Conservation (phyloP, 73 alveolate genomes). For the Vitrella brassicaformis region DNA sequence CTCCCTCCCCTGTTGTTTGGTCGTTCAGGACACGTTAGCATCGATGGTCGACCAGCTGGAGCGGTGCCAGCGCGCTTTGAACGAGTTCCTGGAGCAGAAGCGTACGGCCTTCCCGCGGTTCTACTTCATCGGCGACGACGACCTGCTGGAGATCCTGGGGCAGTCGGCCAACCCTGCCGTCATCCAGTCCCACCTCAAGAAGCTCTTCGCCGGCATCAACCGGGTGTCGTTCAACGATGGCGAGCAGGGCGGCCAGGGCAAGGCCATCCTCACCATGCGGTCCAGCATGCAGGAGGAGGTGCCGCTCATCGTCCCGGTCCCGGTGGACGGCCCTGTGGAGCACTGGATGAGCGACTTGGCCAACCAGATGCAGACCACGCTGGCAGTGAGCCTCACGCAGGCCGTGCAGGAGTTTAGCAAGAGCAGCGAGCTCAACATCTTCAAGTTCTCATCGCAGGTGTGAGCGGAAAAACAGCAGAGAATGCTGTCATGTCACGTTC, state of each 20-base stretch:
- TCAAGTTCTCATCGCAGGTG: too few species aligned
- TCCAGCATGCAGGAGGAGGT: slow-evolving; percentile 89
- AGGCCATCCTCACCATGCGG: slow-evolving; percentile 83
- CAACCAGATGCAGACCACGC: slow-evolving; percentile 87
- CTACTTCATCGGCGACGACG: slow-evolving; percentile 99
- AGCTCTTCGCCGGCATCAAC: slow-evolving; percentile 92
- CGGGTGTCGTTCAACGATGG: slow-evolving; percentile 84
- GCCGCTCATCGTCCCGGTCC: slow-evolving; percentile 45
- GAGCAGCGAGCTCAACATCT: too few species aligned
- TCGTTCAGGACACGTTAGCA: slow-evolving; percentile 76
- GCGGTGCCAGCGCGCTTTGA: slow-evolving; percentile 96
- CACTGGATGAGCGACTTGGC: slow-evolving; percentile 92
- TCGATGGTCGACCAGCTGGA: slow-evolving; percentile 90
- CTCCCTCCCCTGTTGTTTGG: too few species aligned
- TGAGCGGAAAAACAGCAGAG: too few species aligned
- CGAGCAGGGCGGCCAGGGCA: slow-evolving; percentile 32
- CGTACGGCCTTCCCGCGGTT: slow-evolving; percentile 95
- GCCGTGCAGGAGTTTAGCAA: slow-evolving; percentile 41
- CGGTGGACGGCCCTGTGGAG: slow-evolving; percentile 78
- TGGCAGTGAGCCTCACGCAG: slow-evolving; percentile 57
- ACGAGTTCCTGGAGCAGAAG: slow-evolving; percentile 95
- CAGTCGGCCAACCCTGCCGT: slow-evolving; percentile 80
- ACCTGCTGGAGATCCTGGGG: slow-evolving; percentile 95
- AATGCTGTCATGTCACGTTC: too few species aligned
- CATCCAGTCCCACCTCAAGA: slow-evolving; percentile 94